Percentiles rank a stretch among this genome's conserved stretches.
These are phyloP conservation scores for Vitellaria paradoxa DNA, from an alignment of 179 eudicot species.

Conservation along the genomic window DNA sequence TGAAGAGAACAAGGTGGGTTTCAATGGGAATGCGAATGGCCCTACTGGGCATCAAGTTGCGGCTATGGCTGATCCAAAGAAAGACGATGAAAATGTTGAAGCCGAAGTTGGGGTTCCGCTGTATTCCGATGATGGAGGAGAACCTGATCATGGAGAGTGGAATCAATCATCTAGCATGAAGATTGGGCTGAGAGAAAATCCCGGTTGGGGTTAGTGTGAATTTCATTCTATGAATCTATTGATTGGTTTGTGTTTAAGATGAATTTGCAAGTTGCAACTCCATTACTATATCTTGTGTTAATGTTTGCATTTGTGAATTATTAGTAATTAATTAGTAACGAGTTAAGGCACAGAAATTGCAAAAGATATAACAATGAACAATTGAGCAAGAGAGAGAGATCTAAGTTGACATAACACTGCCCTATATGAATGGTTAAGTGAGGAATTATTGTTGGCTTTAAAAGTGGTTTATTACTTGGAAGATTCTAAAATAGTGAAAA, in stretches of 20 bases:
- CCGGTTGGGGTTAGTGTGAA: conserved; percentile 70
- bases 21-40: conserved; percentile 22
- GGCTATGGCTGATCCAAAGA: conserved; percentile 22
- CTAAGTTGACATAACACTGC: background rate
- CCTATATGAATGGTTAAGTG: background rate
- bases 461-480: background rate
- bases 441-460: background rate
- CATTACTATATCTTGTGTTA: background rate
- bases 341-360: background rate
- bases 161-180: conserved; percentile 41
- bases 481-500: background rate
- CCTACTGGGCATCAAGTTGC: conserved; percentile 23
- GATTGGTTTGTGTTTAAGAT: background rate
- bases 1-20: conserved; percentile 29
- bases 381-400: background rate
- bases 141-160: conserved; percentile 42
- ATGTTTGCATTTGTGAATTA: background rate
- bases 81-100: conserved; percentile 22
- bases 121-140: conserved; percentile 33
- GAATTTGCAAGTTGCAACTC: background rate
- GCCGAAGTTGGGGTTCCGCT: conserved; percentile 27
- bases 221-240: background rate
- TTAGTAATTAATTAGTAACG: background rate
- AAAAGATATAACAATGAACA: background rate
- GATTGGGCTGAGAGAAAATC: conserved; percentile 69